A percentile compares a stretch with the other conserved stretches of the same genome.
phyloP scores from a whole-genome alignment of 1,284 basidiomycete species.

The Moniliella sp. region DNA sequence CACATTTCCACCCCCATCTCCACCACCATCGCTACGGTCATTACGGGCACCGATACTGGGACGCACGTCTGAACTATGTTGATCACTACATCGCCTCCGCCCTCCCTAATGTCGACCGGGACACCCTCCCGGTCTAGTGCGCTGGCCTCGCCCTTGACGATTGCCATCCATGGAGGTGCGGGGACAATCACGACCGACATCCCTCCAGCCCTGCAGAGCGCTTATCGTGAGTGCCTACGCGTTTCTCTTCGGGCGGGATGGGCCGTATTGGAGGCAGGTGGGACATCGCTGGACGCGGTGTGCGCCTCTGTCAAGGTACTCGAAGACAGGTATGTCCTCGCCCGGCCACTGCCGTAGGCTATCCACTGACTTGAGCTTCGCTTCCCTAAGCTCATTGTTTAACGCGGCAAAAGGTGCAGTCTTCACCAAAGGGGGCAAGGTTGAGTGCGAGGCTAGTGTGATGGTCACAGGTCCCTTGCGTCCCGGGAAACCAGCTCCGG shows the following conservation, averaged over 20 bases:
- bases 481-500: neutral
- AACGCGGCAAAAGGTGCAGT: constrained; percentile 44
- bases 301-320: constrained; percentile 50
- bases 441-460: constrained; percentile 51
- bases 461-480: neutral
- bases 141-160: constrained; percentile 3
- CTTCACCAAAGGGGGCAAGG: constrained; percentile 37
- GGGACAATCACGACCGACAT: constrained; percentile 7
- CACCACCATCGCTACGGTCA: too few species aligned
- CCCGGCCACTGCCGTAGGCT: too few species aligned
- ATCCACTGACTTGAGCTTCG: too few species aligned
- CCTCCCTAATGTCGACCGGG: too few species aligned
- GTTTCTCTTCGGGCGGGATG: constrained; percentile 46
- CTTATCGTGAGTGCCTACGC: constrained; percentile 43
- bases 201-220: constrained; percentile 39
- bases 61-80: too few species aligned
- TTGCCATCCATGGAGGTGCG: constrained; percentile 13
- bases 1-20: too few species aligned
- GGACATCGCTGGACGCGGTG: constrained; percentile 60
- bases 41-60: too few species aligned
- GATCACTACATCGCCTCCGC: too few species aligned
- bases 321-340: too few species aligned
- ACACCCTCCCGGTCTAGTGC: too few species aligned
- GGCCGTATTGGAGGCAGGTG: constrained; percentile 44
- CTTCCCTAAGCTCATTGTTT: constrained; percentile 53